phyloP scores from a whole-genome alignment of 164 flowering plant species.

The Annona squamosa region DNA sequence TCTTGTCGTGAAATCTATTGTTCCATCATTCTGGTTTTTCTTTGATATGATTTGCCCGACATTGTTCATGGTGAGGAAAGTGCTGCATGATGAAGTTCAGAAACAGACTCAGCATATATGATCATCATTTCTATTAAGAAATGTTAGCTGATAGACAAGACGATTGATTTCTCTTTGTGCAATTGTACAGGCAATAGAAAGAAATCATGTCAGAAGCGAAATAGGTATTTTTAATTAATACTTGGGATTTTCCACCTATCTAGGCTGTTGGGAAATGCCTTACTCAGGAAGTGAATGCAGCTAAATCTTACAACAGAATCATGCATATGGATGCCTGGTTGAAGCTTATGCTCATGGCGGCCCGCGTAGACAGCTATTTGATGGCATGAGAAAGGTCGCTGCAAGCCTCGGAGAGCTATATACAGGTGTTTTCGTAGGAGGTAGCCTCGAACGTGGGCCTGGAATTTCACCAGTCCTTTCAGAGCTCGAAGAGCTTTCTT shows the following conservation, averaged over 20 bases:
- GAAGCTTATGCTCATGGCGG: constrained; percentile 25
- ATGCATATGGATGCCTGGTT: constrained; percentile 25
- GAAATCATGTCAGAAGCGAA: background rate
- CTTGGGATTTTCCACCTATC: background rate
- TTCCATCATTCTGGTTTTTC: no score
- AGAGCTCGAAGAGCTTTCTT: constrained; percentile 54
- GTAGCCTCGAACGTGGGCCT: constrained; percentile 60
- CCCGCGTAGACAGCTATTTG: constrained; percentile 37
- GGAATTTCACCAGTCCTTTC: constrained; percentile 58
- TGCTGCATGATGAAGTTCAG: no score
- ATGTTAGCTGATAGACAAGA: background rate
- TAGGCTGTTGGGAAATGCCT: no score
- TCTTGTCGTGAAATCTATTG: no score
- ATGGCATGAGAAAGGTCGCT: constrained; percentile 58
- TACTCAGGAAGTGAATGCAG: background rate
- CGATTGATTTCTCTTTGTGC: background rate
- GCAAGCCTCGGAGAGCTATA: constrained; percentile 54
- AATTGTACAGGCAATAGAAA: background rate
- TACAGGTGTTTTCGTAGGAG: constrained; percentile 48
- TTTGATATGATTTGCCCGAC: no score
- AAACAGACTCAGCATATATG: no score
- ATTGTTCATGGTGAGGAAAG: no score
- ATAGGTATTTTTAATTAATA: no score
- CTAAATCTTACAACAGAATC: constrained; percentile 36
- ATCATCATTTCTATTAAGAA: no score